Conservation (phyloP, 1,139 yeast species). For the Nakaseomyces delphensis region DNA sequence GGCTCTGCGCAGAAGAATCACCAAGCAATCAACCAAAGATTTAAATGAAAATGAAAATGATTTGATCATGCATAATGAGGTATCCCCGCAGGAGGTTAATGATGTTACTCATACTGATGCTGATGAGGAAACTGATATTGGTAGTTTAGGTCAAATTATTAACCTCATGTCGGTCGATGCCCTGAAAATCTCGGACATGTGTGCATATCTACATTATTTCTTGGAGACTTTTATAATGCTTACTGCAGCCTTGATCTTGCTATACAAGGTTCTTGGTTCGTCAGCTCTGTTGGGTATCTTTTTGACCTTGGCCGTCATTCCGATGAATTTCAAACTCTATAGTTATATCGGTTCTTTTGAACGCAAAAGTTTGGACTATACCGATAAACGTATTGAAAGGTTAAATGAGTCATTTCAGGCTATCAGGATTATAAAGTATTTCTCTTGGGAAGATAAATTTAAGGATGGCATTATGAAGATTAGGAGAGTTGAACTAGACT, state of each 20-base stretch:
- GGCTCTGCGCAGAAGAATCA: slow-evolving; percentile 74
- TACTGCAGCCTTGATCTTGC: slow-evolving; percentile 4
- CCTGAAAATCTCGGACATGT: slow-evolving; percentile 40
- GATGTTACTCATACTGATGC: slow-evolving; percentile 28
- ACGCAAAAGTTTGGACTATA: not conserved
- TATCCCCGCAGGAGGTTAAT: slow-evolving; percentile 21
- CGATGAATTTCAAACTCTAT: slow-evolving; percentile 7
- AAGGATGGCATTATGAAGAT: slow-evolving; percentile 2
- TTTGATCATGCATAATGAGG: not conserved
- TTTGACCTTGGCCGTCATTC: slow-evolving; percentile 5
- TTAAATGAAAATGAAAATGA: slow-evolving; percentile 14
- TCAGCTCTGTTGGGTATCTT: slow-evolving; percentile 8
- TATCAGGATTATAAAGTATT: slow-evolving; percentile 8
- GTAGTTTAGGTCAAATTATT: slow-evolving; percentile 59
- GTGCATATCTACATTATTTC: slow-evolving; percentile 5
- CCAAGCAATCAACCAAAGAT: slow-evolving; percentile 33
- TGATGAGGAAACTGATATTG: slow-evolving; percentile 32
- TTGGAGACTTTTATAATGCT: slow-evolving; percentile 8
- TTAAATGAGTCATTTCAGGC: slow-evolving; percentile 9
- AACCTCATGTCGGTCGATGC: slow-evolving; percentile 49
- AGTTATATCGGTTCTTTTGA: slow-evolving; percentile 6
- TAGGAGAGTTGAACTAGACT: slow-evolving; percentile 6
- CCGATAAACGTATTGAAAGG: slow-evolving; percentile 7
- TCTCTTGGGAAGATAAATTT: slow-evolving; percentile 9
- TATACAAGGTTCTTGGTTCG: slow-evolving; percentile 6